Evolutionary conservation across 129 eudicot genomes (phyloP), one percentile per base, ranked within the genome.

Genomic region (Pittosporum tobira): DNA sequence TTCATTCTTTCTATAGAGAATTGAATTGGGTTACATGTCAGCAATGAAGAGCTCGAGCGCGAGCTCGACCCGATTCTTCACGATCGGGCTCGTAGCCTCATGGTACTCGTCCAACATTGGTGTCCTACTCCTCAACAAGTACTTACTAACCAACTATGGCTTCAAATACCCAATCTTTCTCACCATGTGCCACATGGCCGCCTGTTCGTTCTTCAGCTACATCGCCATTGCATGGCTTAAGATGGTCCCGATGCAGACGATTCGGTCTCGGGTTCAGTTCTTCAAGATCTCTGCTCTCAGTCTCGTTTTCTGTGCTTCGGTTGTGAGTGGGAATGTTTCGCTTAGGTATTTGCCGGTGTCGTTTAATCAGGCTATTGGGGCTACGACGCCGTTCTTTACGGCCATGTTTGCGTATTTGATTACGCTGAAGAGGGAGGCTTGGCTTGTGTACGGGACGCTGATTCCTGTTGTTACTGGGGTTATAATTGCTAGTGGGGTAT

Each of bases 91-190:
- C 34, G 82, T 87, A 12, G 50, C 87, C 20, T 57, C 91, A 15
- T 87, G 96, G 96, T 87, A 87, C 55, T 83, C 93, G 8, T 83
- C 96, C 24, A 87, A 87, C 82, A 87, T 87, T 57, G 96, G 96
- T 14, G 93, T 87, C 16, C 54, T 87, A 37, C 55, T 87, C 36
- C 73, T 87, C 15, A 87, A 87, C 72, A 87, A 87, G 72, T 87
- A 79, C 61, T 61, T 87, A 72, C 73, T 87, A 2, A 74, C 81
- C 79, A 77, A 79, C 72, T 83, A 87, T 43, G 96, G 96, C 1
- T 87, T 80, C 74, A 77, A 67, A 59, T 87, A 83, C 66, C 96
- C 96, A 63, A 83, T 87, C 63, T 87, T 87, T 66, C 42, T 87
- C 29, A 87, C 96, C 12, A 83, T 87, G 96, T 87, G 96, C 40